A percentile compares a stretch with the other conserved stretches of the same genome.
Evolutionary conservation across 2,329 filamentous ascomycete species (phyloP).

Genomic region (Pseudonectria buxi): DNA sequence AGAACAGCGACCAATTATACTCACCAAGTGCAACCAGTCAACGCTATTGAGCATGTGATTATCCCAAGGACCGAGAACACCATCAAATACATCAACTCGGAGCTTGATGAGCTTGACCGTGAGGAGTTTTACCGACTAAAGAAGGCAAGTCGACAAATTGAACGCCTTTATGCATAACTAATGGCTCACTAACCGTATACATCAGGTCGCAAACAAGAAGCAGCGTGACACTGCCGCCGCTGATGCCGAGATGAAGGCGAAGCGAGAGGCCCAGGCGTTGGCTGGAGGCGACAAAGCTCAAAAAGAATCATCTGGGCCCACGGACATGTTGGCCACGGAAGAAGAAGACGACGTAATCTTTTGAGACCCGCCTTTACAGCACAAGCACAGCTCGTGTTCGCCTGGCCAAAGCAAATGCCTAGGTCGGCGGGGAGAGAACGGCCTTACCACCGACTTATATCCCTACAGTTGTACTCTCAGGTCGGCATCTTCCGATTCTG

Average conservation of each 20-base stretch:
- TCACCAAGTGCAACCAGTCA: conserved; percentile 48
- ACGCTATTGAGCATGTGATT: conserved; percentile 94
- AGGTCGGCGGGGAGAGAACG: too few species aligned
- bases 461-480: not conserved
- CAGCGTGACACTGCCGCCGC: conserved; percentile 66
- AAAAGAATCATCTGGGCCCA: conserved; percentile 31
- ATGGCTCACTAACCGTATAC: conserved; percentile 5
- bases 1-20: too few species aligned
- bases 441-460: too few species aligned
- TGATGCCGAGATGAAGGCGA: conserved; percentile 70
- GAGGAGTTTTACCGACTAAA: conserved; percentile 98
- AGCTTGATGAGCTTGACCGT: conserved; percentile 92
- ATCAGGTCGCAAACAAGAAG: conserved; percentile 69
- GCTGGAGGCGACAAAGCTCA: conserved; percentile 28
- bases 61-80: conserved; percentile 98
- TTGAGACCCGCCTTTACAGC: conserved; percentile 31
- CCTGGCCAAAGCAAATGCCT: too few species aligned
- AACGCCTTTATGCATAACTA: too few species aligned
- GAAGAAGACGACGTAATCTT: conserved; percentile 87
- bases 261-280: conserved; percentile 47
- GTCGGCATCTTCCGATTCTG: too few species aligned
- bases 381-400: too few species aligned
- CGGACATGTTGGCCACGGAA: conserved; percentile 65
- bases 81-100: conserved; percentile 99
- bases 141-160: conserved; percentile 45